These are phyloP conservation scores for Crithidia sp. DNA, from an alignment of 208 protist genomes.

Conservation along the genomic window DNA sequence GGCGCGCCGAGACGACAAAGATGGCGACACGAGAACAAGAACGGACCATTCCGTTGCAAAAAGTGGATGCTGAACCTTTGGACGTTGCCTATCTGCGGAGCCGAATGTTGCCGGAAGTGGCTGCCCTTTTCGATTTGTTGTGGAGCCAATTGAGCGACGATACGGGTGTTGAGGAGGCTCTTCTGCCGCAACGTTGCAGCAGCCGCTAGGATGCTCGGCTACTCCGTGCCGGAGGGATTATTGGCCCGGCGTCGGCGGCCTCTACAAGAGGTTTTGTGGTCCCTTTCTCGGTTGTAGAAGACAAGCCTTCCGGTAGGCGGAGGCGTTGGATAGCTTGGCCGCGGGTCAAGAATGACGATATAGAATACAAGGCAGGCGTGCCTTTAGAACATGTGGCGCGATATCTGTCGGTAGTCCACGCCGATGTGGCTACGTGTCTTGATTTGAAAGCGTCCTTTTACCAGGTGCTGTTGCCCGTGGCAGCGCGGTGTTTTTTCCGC, in stretches of 20 bases:
- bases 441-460: conserved; percentile 1
- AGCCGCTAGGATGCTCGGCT: background rate
- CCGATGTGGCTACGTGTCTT: conserved; percentile 1
- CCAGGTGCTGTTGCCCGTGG: background rate
- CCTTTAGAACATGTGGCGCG: background rate
- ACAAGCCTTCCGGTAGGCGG: background rate
- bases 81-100: background rate
- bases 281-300: conserved; percentile 2
- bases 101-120: background rate
- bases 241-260: background rate
- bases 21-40: background rate
- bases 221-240: conserved; percentile 3
- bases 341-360: conserved; percentile 2
- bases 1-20: background rate
- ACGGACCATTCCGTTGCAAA: background rate
- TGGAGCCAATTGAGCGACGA: background rate
- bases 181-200: background rate
- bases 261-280: conserved; percentile 6
- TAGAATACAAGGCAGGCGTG: background rate
- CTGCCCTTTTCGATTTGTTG: background rate
- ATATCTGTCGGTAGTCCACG: background rate
- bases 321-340: conserved; percentile 4
- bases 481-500: background rate
- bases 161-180: background rate
- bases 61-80: background rate